Conservation (phyloP, 2,329 filamentous ascomycete genomes). For the Diplodia sapinea region DNA sequence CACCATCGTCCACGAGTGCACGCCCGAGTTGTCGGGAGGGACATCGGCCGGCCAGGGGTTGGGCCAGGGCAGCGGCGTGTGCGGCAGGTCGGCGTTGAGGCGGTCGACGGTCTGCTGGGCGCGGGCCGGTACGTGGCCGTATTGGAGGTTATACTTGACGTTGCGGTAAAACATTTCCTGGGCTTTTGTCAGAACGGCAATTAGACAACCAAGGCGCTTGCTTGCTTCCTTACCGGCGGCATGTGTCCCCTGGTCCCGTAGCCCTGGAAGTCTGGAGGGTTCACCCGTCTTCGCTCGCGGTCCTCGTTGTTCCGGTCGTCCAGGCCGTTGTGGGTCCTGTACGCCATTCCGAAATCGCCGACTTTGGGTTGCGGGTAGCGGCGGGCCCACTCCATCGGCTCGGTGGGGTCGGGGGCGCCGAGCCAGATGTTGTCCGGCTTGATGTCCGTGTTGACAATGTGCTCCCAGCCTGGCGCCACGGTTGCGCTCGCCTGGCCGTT, state of each 20-base stretch:
- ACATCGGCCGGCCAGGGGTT: background rate
- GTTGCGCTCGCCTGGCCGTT: background rate
- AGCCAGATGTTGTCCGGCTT: background rate
- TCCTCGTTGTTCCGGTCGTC: background rate
- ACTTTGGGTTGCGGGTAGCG: slow-evolving; percentile 2
- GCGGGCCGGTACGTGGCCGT: background rate
- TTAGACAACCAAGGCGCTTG: too few relatives aligned
- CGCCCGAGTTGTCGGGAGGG: background rate
- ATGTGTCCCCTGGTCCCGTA: background rate
- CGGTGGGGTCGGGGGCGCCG: background rate
- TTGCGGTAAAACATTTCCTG: background rate
- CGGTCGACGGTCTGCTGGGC: background rate
- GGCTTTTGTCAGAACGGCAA: too few relatives aligned
- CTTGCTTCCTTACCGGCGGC: background rate
- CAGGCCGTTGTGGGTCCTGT: background rate
- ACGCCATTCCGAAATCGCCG: background rate
- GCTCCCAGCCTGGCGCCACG: background rate
- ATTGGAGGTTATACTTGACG: too few relatives aligned
- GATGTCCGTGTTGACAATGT: slow-evolving; percentile 4
- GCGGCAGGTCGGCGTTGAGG: background rate
- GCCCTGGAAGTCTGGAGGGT: background rate
- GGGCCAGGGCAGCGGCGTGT: background rate
- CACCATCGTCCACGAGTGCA: slow-evolving; percentile 10
- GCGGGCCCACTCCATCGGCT: background rate
- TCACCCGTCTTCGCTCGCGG: background rate